These are phyloP conservation scores for Polytrichum commune DNA, from an alignment of 225 moss, liverwort and hornwort species.

Conservation along the genomic window DNA sequence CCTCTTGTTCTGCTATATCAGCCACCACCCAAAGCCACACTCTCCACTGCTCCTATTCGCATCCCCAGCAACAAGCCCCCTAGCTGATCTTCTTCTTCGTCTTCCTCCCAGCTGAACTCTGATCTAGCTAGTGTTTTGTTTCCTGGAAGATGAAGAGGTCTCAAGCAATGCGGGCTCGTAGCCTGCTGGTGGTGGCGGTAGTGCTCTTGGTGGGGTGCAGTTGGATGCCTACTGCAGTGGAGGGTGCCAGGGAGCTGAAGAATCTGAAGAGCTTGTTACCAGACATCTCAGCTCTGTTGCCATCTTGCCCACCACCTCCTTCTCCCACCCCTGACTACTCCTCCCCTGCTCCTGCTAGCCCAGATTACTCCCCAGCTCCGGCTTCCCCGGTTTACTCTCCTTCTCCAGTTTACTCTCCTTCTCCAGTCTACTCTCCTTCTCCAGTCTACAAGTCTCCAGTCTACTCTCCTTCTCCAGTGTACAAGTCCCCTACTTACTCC, in stretches of 20 bases:
- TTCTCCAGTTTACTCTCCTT: not conserved
- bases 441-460: not conserved
- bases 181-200: constrained; percentile 5
- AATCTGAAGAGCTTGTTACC: not conserved
- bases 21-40: not conserved
- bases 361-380: not conserved
- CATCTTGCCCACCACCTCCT: constrained; percentile 26
- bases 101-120: not conserved
- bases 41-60: not conserved
- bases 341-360: constrained; percentile 2
- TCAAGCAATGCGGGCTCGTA: not conserved
- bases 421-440: not conserved
- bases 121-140: not conserved
- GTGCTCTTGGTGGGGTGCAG: constrained; percentile 13
- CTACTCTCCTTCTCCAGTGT: not conserved
- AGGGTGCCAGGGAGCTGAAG: constrained; percentile 7
- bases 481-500: not conserved
- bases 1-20: not conserved
- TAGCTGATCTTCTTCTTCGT: not conserved
- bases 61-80: not conserved
- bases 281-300: constrained; percentile 5
- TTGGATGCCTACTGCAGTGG: constrained; percentile 2
- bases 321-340: constrained; percentile 9
- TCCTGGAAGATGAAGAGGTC: constrained; percentile 21
- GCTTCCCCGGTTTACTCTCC: not conserved